Percentiles rank a stretch among this genome's conserved stretches.
Evolutionary conservation across 2,329 filamentous ascomycete genomes (phyloP).

Genomic region (Xylaria sp.): DNA sequence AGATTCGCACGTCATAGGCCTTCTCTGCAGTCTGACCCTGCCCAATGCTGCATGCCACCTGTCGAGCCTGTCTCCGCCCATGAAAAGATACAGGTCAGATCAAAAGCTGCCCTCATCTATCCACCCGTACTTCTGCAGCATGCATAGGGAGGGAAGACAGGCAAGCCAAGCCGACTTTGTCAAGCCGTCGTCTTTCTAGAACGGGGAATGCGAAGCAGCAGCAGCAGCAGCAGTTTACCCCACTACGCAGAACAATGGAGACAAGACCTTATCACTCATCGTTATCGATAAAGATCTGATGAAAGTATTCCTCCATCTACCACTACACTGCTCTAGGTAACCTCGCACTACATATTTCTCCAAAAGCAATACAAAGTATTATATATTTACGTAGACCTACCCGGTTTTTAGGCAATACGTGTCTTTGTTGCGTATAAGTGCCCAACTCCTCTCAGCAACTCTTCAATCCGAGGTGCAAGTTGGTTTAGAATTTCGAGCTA

Average conservation of each 20-base stretch:
- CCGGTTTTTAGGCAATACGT: neutral
- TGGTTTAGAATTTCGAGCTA: neutral
- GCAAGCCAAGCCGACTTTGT: neutral
- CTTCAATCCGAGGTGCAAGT: neutral
- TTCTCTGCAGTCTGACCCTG: slow-evolving; percentile 19
- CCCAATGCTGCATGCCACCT: slow-evolving; percentile 40
- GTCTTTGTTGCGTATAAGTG: neutral
- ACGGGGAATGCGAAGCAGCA: slow-evolving; percentile 22
- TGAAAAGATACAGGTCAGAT: slow-evolving; percentile 25
- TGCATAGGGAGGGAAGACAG: slow-evolving; percentile 8
- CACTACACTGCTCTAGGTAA: no score
- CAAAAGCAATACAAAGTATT: neutral
- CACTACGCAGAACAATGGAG: neutral
- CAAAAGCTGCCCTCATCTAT: slow-evolving; percentile 7
- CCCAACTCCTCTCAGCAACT: neutral
- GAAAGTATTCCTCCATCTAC: no score
- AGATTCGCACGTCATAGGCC: slow-evolving; percentile 32
- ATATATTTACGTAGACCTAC: neutral
- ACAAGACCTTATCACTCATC: slow-evolving; percentile 7
- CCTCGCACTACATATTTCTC: neutral
- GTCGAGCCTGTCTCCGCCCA: slow-evolving; percentile 25
- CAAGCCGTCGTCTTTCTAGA: slow-evolving; percentile 24
- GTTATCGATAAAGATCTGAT: slow-evolving; percentile 23
- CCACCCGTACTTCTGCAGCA: slow-evolving; percentile 18
- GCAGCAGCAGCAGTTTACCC: neutral